Evolutionary conservation across 306 rosid genomes (phyloP).

Genomic region (Vigna radiata): DNA sequence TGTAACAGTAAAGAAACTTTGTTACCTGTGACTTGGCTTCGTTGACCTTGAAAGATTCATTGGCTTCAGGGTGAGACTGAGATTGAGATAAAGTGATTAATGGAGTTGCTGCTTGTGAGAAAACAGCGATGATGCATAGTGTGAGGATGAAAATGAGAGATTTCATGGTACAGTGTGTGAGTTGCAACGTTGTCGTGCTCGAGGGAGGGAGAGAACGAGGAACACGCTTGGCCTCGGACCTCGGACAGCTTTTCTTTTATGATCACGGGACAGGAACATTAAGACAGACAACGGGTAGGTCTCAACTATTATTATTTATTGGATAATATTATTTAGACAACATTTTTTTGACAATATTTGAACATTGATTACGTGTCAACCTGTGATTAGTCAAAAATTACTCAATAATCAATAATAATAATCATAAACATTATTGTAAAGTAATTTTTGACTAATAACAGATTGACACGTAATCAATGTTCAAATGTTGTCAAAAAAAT

Average conservation of each 20-base stretch:
- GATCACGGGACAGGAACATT: background rate
- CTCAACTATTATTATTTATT: background rate
- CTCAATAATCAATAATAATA: no score
- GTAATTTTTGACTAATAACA: no score
- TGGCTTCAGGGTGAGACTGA: slow-evolving; percentile 18
- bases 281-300: background rate
- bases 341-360: no score
- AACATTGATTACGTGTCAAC: no score
- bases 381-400: no score
- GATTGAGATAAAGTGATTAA: background rate
- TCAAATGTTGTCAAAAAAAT: no score
- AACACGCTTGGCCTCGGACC: background rate
- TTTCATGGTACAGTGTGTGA: slow-evolving; percentile 23
- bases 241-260: background rate
- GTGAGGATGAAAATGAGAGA: background rate
- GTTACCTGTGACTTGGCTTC: slow-evolving; percentile 38
- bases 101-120: slow-evolving; percentile 27
- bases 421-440: no score
- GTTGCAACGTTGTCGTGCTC: background rate
- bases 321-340: no score
- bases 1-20: background rate
- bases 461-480: no score
- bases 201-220: background rate
- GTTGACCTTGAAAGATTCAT: slow-evolving; percentile 39
- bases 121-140: slow-evolving; percentile 40